These are phyloP conservation scores for Erigeron philadelphicus DNA, from an alignment of 140 eudicot species.

Conservation along the genomic window DNA sequence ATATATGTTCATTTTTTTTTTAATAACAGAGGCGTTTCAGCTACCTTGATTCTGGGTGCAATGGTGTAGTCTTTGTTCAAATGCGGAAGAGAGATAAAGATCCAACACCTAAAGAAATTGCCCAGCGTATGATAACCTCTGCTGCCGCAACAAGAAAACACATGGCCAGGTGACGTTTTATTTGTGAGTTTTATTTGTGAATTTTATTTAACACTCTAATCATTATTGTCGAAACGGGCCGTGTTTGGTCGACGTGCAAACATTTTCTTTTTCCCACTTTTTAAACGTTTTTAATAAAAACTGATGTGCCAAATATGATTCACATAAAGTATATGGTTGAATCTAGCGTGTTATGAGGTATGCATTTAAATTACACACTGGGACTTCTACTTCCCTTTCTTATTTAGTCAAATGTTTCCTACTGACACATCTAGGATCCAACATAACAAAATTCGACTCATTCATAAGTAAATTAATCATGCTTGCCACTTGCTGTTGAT, in stretches of 20 bases:
- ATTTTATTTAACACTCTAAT: neutral
- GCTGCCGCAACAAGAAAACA: constrained; percentile 68
- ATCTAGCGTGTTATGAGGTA: neutral
- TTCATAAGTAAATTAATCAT: neutral
- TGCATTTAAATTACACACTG: neutral
- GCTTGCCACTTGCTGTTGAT: neutral
- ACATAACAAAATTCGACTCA: neutral
- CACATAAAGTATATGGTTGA: neutral
- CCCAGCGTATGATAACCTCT: constrained; percentile 69
- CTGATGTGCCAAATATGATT: too few relatives aligned
- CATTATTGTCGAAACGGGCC: neutral
- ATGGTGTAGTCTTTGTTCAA: constrained; percentile 82
- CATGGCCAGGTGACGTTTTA: constrained; percentile 58
- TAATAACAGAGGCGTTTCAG: constrained; percentile 65
- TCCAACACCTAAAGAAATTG: constrained; percentile 77
- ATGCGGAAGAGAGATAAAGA: constrained; percentile 79
- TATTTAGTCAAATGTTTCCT: neutral
- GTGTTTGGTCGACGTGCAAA: too few relatives aligned
- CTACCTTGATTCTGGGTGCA: constrained; percentile 86
- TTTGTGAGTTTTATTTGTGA: neutral
- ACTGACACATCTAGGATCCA: neutral
- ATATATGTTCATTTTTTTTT: neutral
- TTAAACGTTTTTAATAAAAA: too few relatives aligned
- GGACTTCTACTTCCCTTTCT: neutral
- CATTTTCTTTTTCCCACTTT: too few relatives aligned